Percentiles rank a stretch among this genome's conserved stretches.
phyloP scores from a whole-genome alignment of 2,329 filamentous ascomycete species.

The Acephala macrosclerotiorum region DNA sequence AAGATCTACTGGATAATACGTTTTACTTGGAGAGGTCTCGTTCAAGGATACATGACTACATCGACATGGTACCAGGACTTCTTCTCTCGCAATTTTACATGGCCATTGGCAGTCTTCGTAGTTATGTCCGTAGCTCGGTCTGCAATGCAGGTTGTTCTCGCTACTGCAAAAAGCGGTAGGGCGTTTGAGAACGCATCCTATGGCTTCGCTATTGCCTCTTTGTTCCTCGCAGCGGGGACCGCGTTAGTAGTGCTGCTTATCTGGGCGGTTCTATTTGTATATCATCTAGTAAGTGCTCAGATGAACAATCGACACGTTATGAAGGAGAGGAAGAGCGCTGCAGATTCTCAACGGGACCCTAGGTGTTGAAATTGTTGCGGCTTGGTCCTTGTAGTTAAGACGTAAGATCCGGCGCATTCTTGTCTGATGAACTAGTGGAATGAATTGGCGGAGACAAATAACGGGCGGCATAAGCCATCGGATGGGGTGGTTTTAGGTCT shows the following conservation, averaged over 20 bases:
- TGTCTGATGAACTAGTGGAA: no score
- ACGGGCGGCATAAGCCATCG: no score
- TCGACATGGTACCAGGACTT: conserved; percentile 49
- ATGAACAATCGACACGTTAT: conserved; percentile 24
- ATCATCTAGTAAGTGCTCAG: conserved; percentile 22
- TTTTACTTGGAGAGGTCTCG: conserved; percentile 14
- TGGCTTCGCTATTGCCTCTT: conserved; percentile 25
- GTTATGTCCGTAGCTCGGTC: conserved; percentile 54
- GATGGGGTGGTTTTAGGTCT: no score
- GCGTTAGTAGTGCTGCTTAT: conserved; percentile 19
- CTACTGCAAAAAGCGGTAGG: conserved; percentile 35
- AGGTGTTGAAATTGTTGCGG: no score
- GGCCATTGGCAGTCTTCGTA: conserved; percentile 50
- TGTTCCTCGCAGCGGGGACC: conserved; percentile 19
- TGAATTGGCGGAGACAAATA: no score
- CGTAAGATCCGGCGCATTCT: no score
- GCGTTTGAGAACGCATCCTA: conserved; percentile 25
- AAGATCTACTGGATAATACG: conserved; percentile 26
- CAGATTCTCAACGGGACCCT: conserved; percentile 17
- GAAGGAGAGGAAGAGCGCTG: conserved; percentile 19
- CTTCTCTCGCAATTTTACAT: conserved; percentile 52
- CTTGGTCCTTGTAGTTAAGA: no score
- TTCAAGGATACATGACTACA: conserved; percentile 28
- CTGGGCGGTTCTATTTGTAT: conserved; percentile 23
- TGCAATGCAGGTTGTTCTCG: conserved; percentile 57